A percentile compares a stretch with the other conserved stretches of the same genome.
Evolutionary conservation across 2,329 filamentous ascomycete species (phyloP).

Genomic region (Penicillium verrucosum): DNA sequence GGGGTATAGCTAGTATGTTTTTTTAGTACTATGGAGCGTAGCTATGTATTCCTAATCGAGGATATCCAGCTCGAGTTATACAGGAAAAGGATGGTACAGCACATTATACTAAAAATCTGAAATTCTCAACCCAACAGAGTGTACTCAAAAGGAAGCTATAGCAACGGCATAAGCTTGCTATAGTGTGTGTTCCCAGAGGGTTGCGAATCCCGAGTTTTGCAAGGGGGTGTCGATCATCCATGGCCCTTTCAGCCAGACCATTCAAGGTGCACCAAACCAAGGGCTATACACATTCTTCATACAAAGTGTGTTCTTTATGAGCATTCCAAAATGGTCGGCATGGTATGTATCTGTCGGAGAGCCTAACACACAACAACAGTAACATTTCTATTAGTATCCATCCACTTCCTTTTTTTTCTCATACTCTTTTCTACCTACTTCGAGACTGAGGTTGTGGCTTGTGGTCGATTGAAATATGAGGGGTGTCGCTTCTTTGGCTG

Average conservation of each 20-base stretch:
- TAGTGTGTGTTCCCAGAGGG: neutral
- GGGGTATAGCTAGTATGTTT: no score
- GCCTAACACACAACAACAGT: neutral
- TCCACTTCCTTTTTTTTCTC: neutral
- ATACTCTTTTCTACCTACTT: neutral
- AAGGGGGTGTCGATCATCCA: slow-evolving; percentile 13
- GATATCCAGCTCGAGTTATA: neutral
- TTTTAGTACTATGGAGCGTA: no score
- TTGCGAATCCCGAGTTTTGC: neutral
- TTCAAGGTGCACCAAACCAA: neutral
- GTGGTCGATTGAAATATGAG: slow-evolving; percentile 18
- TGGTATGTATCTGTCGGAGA: neutral
- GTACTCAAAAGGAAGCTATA: no score
- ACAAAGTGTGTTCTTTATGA: neutral
- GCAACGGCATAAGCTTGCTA: neutral
- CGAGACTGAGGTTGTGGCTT: slow-evolving; percentile 8
- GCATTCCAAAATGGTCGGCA: slow-evolving; percentile 11
- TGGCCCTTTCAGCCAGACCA: neutral
- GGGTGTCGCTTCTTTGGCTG: slow-evolving; percentile 9
- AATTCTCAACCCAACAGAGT: neutral
- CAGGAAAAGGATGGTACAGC: neutral
- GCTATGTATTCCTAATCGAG: no score
- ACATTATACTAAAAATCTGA: neutral
- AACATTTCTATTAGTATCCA: neutral
- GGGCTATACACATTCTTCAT: slow-evolving; percentile 13